Conservation (phyloP, 1,284 basidiomycete species). For the Cerrena zonata region DNA sequence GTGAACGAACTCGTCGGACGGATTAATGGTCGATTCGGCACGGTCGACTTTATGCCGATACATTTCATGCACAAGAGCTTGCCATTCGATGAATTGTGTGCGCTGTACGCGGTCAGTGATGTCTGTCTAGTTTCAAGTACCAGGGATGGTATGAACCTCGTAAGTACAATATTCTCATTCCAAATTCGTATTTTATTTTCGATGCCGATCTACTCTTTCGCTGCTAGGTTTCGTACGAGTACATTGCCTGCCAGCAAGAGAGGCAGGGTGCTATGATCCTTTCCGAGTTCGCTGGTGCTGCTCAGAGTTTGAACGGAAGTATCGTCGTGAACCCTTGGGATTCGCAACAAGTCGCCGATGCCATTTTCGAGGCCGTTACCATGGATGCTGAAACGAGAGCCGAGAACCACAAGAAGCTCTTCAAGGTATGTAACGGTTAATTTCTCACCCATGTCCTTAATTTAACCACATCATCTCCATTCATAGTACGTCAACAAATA, state of each 20-base stretch:
- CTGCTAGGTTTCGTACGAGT: constrained; percentile 95
- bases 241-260: constrained; percentile 91
- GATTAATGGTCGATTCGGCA: constrained; percentile 97
- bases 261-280: constrained; percentile 95
- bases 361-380: constrained; percentile 89
- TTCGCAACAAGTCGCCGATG: constrained; percentile 90
- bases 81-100: constrained; percentile 91
- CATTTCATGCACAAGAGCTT: constrained; percentile 98
- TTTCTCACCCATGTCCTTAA: background rate
- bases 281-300: constrained; percentile 96
- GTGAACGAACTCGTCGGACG: constrained; percentile 97
- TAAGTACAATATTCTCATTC: constrained; percentile 34
- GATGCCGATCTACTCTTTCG: background rate
- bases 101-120: constrained; percentile 92
- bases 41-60: constrained; percentile 98
- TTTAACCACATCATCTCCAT: background rate
- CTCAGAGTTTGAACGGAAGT: constrained; percentile 89
- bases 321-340: constrained; percentile 97
- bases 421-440: constrained; percentile 51
- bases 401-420: constrained; percentile 91
- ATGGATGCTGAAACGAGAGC: constrained; percentile 77
- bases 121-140: constrained; percentile 95
- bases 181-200: background rate
- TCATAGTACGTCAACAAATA: constrained; percentile 83
- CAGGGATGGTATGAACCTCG: constrained; percentile 97